Evolutionary conservation across 177 flowering plant species (phyloP), one percentile per base, ranked within the genome.

Genomic region (Vitis hybrid): DNA sequence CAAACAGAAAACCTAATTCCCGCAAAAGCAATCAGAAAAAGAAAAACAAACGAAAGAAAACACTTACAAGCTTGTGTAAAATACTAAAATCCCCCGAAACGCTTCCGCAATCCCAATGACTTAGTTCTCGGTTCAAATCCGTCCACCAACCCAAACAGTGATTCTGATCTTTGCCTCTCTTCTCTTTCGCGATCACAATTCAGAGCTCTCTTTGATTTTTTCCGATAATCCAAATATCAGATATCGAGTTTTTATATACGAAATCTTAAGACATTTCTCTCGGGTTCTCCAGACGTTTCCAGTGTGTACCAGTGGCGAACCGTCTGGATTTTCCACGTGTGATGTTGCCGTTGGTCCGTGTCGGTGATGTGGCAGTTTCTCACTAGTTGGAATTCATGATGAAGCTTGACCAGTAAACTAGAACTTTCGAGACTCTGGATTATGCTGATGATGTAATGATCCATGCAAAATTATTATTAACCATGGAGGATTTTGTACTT

Each of bases 61-160:
- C 27, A 24, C 27, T 24, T 24, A 24, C 27, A 24, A 24, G 27
- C 27, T 24, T 24, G 27, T 24, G 27, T 24, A 24, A 24, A 24
- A 24, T 24, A 24, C 27, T 24, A 24, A 75, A 52, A 19, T 67
- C 78, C 77, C 40, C 56, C 82, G 75, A 46, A 69, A 73, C 81
- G 71, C 24, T 79, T 79, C 86, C 75, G 65, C 82, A 68, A 73
- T 84, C 87, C 87, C 66, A 76, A 69, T 84, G 78, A 82, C 86
- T 81, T 19, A 76, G 83, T 64, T 74, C 64, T 69, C 85, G 46
- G 78, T 14, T 19, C 81, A 15, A 74, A 74, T 68, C 84, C 6
- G 11, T 75, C 89, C 89, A 74, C 87, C 46, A 81, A 78, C 79
- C 89, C 83, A 46, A 62, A 72, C 6, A 2, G n/a, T 16, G 65